Percentiles rank a stretch among this genome's conserved stretches.
These are phyloP conservation scores for Capsicum chinense DNA, from an alignment of 257 asterid species.

Conservation along the genomic window DNA sequence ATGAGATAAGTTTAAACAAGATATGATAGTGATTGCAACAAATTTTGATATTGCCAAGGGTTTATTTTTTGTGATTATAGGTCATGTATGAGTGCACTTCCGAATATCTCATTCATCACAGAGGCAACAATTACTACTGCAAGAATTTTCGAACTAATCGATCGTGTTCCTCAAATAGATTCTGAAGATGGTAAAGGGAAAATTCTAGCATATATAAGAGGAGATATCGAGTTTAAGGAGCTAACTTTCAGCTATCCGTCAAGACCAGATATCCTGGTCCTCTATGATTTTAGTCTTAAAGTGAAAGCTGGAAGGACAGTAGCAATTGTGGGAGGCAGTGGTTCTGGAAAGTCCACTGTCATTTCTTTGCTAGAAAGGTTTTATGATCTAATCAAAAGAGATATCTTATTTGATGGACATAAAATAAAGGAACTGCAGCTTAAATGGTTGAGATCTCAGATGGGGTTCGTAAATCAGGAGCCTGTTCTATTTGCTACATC, in stretches of 20 bases:
- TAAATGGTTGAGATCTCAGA: conserved; percentile 76
- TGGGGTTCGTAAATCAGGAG: conserved; percentile 80
- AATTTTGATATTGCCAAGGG: background rate
- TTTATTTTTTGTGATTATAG: conserved; percentile 41
- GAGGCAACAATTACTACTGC: conserved; percentile 61
- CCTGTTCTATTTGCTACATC: conserved; percentile 77
- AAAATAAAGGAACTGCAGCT: conserved; percentile 55
- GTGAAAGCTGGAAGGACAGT: conserved; percentile 62
- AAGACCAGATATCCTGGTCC: conserved; percentile 53
- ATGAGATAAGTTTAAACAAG: background rate
- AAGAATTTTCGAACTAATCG: conserved; percentile 60
- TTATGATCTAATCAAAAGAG: conserved; percentile 70
- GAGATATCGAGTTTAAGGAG: conserved; percentile 68
- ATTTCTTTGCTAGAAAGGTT: conserved; percentile 71
- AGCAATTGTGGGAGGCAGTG: conserved; percentile 84
- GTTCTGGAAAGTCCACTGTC: conserved; percentile 77
- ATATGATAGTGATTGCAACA: background rate
- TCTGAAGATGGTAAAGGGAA: conserved; percentile 50
- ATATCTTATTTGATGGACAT: conserved; percentile 64
- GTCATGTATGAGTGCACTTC: conserved; percentile 69
- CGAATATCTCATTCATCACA: conserved; percentile 61
- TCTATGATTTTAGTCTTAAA: conserved; percentile 58
- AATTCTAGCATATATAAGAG: conserved; percentile 46
- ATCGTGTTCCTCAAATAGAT: conserved; percentile 58
- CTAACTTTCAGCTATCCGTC: conserved; percentile 76